phyloP scores from a whole-genome alignment of 2,329 filamentous ascomycete genomes.

The Aspergillus floridensis region DNA sequence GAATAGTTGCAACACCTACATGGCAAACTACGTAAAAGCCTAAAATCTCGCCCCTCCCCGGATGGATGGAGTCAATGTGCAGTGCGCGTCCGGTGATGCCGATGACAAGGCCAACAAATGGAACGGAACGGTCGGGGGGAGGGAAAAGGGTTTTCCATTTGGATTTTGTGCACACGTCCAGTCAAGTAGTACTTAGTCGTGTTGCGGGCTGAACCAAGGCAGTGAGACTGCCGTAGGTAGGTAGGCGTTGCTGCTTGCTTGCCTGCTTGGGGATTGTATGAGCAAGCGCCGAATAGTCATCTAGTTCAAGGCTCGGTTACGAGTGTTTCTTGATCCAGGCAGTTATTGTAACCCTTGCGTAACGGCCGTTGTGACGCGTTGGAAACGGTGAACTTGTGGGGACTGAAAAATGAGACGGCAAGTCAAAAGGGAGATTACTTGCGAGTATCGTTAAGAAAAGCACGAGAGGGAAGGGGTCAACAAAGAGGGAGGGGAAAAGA shows the following conservation, averaged over 20 bases:
- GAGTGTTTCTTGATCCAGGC: too few relatives aligned
- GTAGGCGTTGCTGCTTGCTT: neutral
- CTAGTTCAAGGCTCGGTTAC: neutral
- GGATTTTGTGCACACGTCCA: too few relatives aligned
- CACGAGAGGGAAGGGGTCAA: neutral
- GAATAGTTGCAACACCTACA: slow-evolving; percentile 1
- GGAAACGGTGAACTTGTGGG: slow-evolving; percentile 27
- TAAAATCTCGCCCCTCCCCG: too few relatives aligned
- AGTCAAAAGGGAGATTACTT: slow-evolving; percentile 2
- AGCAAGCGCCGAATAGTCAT: neutral
- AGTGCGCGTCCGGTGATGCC: neutral
- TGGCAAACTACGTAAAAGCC: neutral
- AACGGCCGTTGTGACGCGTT: slow-evolving; percentile 24
- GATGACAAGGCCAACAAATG: neutral
- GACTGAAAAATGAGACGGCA: slow-evolving; percentile 8
- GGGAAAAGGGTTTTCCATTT: neutral
- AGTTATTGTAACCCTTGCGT: slow-evolving; percentile 24
- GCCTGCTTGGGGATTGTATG: neutral
- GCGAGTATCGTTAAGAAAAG: neutral
- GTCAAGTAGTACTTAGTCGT: too few relatives aligned
- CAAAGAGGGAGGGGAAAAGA: neutral
- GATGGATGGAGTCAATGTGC: too few relatives aligned
- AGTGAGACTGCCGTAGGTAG: too few relatives aligned
- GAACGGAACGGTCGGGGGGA: neutral
- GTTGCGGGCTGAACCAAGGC: too few relatives aligned